Evolutionary conservation across 2,329 filamentous ascomycete genomes (phyloP).

Genomic region (Diplodia mutila): DNA sequence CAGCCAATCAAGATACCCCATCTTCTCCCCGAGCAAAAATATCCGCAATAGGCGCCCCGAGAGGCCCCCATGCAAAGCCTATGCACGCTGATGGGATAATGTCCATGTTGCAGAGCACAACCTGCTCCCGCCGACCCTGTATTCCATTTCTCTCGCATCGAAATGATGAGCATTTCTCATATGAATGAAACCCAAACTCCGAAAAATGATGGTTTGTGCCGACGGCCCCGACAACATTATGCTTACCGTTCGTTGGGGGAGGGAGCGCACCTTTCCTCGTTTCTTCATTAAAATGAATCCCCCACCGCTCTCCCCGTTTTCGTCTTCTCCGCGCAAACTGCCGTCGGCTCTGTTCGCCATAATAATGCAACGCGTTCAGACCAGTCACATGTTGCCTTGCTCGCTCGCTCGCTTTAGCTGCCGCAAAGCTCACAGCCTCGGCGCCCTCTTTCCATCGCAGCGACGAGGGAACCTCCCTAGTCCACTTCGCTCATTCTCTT

Average conservation of each 20-base stretch:
- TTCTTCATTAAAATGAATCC: neutral
- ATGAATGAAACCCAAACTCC: neutral
- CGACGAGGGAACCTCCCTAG: neutral
- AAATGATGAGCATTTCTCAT: neutral
- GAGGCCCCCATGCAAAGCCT: neutral
- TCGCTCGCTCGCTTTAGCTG: neutral
- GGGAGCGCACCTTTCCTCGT: neutral
- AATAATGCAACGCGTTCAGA: neutral
- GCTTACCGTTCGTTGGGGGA: neutral
- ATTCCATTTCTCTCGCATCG: neutral
- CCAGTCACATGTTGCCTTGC: neutral
- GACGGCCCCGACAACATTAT: neutral
- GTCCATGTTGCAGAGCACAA: neutral
- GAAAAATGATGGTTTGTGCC: neutral
- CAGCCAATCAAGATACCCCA: constrained; percentile 10
- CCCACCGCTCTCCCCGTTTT: neutral
- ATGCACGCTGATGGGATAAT: neutral
- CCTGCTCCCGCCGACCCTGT: neutral
- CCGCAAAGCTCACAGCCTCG: neutral
- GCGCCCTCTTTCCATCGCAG: neutral
- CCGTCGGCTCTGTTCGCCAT: neutral
- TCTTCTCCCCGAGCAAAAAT: neutral
- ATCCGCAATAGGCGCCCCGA: neutral
- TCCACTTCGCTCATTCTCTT: neutral
- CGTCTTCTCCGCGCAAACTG: neutral